phyloP scores from a whole-genome alignment of 345 rosid species.

The Eucalyptus polybractea region DNA sequence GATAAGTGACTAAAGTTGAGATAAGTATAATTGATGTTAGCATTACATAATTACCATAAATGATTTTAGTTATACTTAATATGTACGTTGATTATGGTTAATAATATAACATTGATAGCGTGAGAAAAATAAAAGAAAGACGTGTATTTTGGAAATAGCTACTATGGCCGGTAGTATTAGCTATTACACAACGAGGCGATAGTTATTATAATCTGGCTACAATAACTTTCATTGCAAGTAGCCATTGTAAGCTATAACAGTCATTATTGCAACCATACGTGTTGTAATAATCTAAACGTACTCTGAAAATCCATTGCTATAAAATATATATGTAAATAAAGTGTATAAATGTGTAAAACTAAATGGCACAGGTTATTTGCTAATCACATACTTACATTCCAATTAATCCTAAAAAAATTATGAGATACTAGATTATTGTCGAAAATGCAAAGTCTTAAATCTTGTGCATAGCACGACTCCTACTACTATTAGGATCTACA shows the following conservation, averaged over 20 bases:
- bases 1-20: no score
- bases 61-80: neutral
- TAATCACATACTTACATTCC: no score
- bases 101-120: neutral
- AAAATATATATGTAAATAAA: no score
- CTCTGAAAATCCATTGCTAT: neutral
- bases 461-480: no score
- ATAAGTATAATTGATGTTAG: neutral
- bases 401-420: no score
- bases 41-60: neutral
- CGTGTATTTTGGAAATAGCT: neutral
- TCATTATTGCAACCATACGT: neutral
- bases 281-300: neutral
- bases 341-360: neutral
- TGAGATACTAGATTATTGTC: no score
- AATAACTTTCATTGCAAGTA: no score
- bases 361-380: neutral
- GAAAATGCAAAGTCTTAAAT: no score
- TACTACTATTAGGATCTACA: no score
- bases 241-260: no score
- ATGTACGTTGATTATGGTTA: accelerated
- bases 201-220: no score
- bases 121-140: accelerated
- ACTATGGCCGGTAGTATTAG: neutral
- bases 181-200: neutral